Base-by-base conservation (phyloP, 176 grass and related monocot species). In the Ensete glaucum region DNA sequence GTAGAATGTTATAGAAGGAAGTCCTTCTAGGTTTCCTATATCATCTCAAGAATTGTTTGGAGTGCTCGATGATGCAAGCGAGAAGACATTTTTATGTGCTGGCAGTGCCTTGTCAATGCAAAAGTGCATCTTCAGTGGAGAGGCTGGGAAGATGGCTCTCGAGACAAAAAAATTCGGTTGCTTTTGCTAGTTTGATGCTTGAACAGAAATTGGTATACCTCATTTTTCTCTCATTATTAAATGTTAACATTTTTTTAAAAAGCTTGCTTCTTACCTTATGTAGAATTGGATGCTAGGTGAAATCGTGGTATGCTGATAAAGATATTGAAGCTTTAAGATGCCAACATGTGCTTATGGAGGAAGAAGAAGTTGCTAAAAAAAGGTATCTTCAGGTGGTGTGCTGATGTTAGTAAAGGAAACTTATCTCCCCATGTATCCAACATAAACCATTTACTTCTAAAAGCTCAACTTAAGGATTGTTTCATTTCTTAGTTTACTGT, bases 261-360 rank as follows among this genome's bases (percentile, higher is more conserved):
- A 22, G 63, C 6, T 27, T 14, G 50, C 21, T 76, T 76, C 29
- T 63, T 63, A 76, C 8, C 12, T 24, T 76, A 21, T 7, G 24
- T 52, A 34, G 10, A 22, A 23, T 52, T 76, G 17, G 48, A 64
- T 58, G 34, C 16, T 52, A 76, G 74, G 59, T 76, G 9, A 76
- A 76, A 64, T 58, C 58, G 9, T 76, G 74, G 74, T 17, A 62
- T 23, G 34, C 74, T 76, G 34, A 76, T 14, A 76, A 76, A 58
- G 74, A 76, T 76, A 20, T 52, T 76, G 74, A 76, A 64, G 74
- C 74, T 17, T 63, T 76, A 58, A 76, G 59, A 52, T 76, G 57
- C 26, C 74, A 76, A 59, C 9, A 15, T 50, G 22, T 76, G 48
- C 74, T 76, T 64, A 64, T 76, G 59, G 59, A 76, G 48, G 74